A percentile compares a stretch with the other conserved stretches of the same genome.
These are phyloP conservation scores for Yamadazyma atlantica DNA, from an alignment of 1,139 yeast genomes.

Conservation along the genomic window DNA sequence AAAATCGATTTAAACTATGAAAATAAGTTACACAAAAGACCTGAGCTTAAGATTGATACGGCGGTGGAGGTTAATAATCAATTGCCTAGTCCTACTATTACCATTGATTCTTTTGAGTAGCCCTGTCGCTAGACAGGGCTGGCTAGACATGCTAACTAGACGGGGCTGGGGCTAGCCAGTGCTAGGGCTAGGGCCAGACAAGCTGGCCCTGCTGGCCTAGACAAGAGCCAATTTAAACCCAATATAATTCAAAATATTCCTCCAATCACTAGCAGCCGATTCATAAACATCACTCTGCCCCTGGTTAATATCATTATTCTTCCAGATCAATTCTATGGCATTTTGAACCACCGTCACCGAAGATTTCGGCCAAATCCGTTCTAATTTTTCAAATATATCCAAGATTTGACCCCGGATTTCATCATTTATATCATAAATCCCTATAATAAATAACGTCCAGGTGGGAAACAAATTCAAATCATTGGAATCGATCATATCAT, in stretches of 20 bases:
- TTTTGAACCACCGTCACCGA: conserved; percentile 17
- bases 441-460: conserved; percentile 25
- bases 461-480: conserved; percentile 19
- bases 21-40: conserved; percentile 9
- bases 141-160: no score
- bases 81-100: conserved; percentile 11
- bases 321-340: conserved; percentile 29
- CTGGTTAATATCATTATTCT: conserved; percentile 19
- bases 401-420: conserved; percentile 15
- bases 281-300: not conserved
- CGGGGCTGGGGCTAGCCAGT: no score
- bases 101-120: conserved; percentile 7
- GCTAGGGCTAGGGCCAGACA: no score
- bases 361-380: conserved; percentile 22
- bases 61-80: not conserved
- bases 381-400: conserved; percentile 16
- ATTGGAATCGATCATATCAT: conserved; percentile 1
- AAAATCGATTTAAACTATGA: conserved; percentile 15
- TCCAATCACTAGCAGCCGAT: conserved; percentile 17
- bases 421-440: conserved; percentile 15
- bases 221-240: conserved; percentile 15
- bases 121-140: not conserved
- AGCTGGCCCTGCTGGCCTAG: no score
- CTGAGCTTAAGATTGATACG: conserved; percentile 5
- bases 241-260: conserved; percentile 19